A percentile compares a stretch with the other conserved stretches of the same genome.
Evolutionary conservation across 306 rosid species (phyloP).

Genomic region (Prunus armeniaca): DNA sequence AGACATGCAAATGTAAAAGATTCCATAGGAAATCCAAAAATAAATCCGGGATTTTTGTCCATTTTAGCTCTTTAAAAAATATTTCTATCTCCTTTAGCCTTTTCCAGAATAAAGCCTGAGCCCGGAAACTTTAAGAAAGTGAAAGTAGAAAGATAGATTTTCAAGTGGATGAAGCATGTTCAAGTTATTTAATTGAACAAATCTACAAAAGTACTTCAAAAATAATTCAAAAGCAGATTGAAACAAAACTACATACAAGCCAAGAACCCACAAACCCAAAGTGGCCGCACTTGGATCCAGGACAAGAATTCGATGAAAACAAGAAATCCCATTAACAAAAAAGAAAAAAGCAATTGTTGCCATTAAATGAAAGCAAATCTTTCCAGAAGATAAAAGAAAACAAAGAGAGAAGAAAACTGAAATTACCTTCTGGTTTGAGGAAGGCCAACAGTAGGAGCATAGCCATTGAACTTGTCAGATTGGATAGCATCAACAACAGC

Average conservation of each 20-base stretch:
- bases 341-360: neutral
- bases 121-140: neutral
- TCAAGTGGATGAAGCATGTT: neutral
- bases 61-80: too few relatives aligned
- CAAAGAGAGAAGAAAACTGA: neutral
- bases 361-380: neutral
- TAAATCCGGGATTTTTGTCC: too few relatives aligned
- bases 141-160: neutral
- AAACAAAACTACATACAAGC: neutral
- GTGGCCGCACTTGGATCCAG: neutral
- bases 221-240: neutral
- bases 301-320: conserved; percentile 12
- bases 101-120: neutral
- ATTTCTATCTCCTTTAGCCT: too few relatives aligned
- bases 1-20: too few relatives aligned
- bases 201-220: neutral
- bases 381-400: neutral
- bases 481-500: conserved; percentile 59
- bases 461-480: conserved; percentile 72
- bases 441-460: conserved; percentile 87
- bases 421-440: conserved; percentile 65
- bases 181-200: neutral
- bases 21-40: too few relatives aligned
- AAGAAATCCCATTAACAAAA: neutral
- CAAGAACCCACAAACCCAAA: conserved; percentile 4